Evolutionary conservation across 2,329 filamentous ascomycete genomes (phyloP), one percentile per base, ranked within the genome.

Genomic region (Arthroderma uncinatum): DNA sequence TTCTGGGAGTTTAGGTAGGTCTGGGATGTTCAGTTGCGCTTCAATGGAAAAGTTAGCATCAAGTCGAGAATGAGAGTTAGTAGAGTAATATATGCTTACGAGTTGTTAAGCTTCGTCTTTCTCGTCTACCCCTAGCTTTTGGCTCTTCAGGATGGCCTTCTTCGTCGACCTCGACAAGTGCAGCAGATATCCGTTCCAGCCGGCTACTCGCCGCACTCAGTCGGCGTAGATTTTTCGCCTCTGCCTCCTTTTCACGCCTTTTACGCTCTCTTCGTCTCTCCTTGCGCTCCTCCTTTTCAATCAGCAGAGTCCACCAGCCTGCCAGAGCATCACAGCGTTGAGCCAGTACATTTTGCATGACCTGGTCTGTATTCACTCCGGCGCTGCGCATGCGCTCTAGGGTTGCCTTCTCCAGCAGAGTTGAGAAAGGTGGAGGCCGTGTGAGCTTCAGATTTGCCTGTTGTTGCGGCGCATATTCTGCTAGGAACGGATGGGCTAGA

Each of bases 211-310:
- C 90, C 57, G 88, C 89, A 61, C 93, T 97, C 48, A 97, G 77
- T 40, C 92, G 83, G 55, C 90, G 80, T 30, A 93, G 78, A 60
- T 83, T 88, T 68, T 89, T 86, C 57, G 83, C 83, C 66, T 97
- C 89, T 1, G 81, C 79, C 65, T 98, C 91, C 64, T 83, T 84
- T 68, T 97, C 91, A 67, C 81, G 89, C 7, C 92, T 82, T 68
- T 92, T 96, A 55, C 83, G 82, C 65, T 96, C 90, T 61, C 85
- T 79, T 60, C 90, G 79, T 60, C 76, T 80, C 62, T 91, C 85
- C 71, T 98, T 98, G 7, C 90, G 83, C 68, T 90, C 83, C 68
- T 98, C 93, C 70, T 97, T 98, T 67, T 97, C 93, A 8, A 97
- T 83, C 39, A 98, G 74, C 28, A 98, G 73, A 2, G 89, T 87